Evolutionary conservation across 352 stramenopile genomes (phyloP), one percentile per base, ranked within the genome.

Genomic region (Detonula confervacea): DNA sequence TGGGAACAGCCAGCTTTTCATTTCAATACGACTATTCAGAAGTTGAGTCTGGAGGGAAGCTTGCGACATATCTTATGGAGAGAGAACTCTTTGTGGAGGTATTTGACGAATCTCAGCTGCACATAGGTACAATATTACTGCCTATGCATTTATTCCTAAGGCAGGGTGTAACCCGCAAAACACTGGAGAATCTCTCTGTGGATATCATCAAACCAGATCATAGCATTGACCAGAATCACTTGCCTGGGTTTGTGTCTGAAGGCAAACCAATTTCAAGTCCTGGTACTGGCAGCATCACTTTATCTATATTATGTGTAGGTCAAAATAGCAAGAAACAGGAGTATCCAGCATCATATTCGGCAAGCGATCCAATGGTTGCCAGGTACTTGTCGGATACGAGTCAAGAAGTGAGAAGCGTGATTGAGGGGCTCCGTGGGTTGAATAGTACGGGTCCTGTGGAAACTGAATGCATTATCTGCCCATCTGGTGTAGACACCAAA

Each of bases 111-210:
- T 27, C 18, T 7, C 39, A 60, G 16, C 67, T 67, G 5, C 61
- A 73, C 46, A 7, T 82, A 27, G 73, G 73, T 1, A 82, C 65
- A n/a, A 64, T 82, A n/a, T 18, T 27, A 0, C 30, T 82, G 25
- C 73, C 73, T 0, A 68, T 77, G 52, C 51, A 82, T 39, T 66
- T 76, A 33, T 68, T 82, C 7, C 37, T 82, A 7, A 52, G 73
- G 49, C 73, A 82, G 68, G 73, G 73, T 3, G 65, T 62, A 22
- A 16, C 18, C 6, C 59, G 2, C 22, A 51, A 59, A 77, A 20
- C 29, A 14, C 47, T 82, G 57, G 57, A 82, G 7, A 82, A 82
- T 39, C 18, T 82, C n/a, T 64, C 52, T 27, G 54, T 74, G 30
- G 73, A 81, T 39, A 39, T 81, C 2, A 61, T 75, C 29, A 24